These are phyloP conservation scores for Candida cerambycidarum DNA, from an alignment of 805 yeast species.

Conservation along the genomic window DNA sequence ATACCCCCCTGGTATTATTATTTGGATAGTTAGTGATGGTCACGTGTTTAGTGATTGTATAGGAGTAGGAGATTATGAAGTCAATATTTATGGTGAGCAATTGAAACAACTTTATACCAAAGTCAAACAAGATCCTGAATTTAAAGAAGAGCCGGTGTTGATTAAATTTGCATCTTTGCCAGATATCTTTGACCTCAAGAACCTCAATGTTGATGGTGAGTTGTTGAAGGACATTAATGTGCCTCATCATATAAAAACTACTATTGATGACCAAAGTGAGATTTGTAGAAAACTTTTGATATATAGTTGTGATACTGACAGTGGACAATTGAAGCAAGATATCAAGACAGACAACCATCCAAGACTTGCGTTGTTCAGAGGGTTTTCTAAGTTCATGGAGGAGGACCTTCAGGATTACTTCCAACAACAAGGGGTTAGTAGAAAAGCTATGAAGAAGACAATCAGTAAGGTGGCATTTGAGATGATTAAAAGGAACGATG, in stretches of 20 bases:
- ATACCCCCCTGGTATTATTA: slow-evolving; percentile 55
- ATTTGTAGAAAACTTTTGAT: slow-evolving; percentile 36
- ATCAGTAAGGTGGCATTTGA: slow-evolving; percentile 58
- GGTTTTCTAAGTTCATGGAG: slow-evolving; percentile 58
- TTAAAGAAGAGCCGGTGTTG: slow-evolving; percentile 10
- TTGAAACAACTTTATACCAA: slow-evolving; percentile 42
- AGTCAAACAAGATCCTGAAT: not conserved
- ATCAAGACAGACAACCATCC: slow-evolving; percentile 46
- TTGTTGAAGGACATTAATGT: slow-evolving; percentile 23
- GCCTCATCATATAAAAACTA: slow-evolving; percentile 34
- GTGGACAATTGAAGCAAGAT: slow-evolving; percentile 32
- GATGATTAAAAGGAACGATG: slow-evolving; percentile 64
- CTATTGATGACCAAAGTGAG: slow-evolving; percentile 33
- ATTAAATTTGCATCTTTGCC: slow-evolving; percentile 35
- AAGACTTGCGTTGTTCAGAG: slow-evolving; percentile 52
- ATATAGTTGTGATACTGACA: slow-evolving; percentile 39
- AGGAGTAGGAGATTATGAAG: slow-evolving; percentile 58
- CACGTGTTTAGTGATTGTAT: slow-evolving; percentile 65
- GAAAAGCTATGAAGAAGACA: slow-evolving; percentile 49
- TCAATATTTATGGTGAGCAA: slow-evolving; percentile 46
- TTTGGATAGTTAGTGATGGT: slow-evolving; percentile 62
- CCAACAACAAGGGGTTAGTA: slow-evolving; percentile 37
- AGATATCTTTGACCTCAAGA: slow-evolving; percentile 30
- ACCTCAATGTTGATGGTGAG: slow-evolving; percentile 15
- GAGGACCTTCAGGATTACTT: slow-evolving; percentile 53